Conservation (phyloP, 192 early-diverging fungal genomes). For the Oehlia diaphana region DNA sequence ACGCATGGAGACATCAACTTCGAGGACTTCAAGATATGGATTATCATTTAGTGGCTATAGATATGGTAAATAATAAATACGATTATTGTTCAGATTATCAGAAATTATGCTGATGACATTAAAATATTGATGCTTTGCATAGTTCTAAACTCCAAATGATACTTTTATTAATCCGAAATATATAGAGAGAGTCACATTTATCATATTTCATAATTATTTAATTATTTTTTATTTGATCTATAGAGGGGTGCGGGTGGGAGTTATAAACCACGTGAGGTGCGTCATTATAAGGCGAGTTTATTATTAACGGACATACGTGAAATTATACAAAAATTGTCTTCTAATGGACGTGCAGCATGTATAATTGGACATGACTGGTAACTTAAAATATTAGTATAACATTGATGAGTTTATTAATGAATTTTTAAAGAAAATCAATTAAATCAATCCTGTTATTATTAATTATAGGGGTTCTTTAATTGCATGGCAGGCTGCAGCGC, state of each 20-base stretch:
- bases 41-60: conserved; percentile 31
- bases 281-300: neutral
- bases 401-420: too few relatives aligned
- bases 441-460: neutral
- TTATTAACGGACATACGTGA: conserved; percentile 1
- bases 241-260: neutral
- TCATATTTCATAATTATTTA: too few relatives aligned
- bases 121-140: too few relatives aligned
- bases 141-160: too few relatives aligned
- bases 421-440: too few relatives aligned
- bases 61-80: conserved; percentile 24
- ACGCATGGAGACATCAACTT: conserved; percentile 26
- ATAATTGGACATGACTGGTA: conserved; percentile 9
- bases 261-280: neutral
- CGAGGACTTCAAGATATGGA: conserved; percentile 23
- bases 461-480: neutral
- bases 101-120: neutral
- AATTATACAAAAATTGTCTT: conserved; percentile 1
- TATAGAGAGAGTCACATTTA: too few relatives aligned
- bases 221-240: neutral
- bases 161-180: too few relatives aligned
- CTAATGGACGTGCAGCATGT: conserved; percentile 1
- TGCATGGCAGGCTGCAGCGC: conserved; percentile 15
- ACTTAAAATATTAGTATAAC: neutral
- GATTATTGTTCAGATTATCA: neutral